Evolutionary conservation across 2,329 filamentous ascomycete genomes (phyloP), one percentile per base, ranked within the genome.

Genomic region (Leptoxyphium fumago): DNA sequence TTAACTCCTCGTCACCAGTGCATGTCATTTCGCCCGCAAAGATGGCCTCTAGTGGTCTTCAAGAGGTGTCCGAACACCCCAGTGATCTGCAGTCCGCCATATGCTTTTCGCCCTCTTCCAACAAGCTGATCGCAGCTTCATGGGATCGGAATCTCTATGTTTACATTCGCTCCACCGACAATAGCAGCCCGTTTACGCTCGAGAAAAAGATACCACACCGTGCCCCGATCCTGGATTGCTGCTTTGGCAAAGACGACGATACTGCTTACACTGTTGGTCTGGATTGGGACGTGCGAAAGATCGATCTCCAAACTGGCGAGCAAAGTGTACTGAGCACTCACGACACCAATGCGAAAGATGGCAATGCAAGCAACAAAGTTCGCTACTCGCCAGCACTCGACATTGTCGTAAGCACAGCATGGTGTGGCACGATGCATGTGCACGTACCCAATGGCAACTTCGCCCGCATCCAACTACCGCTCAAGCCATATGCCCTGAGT

Each of bases 81-180:
- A 75, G 74, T 53, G 91, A 98, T 65, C 84, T 83, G 55, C 82
- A 96, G 56, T 94, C 89, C 40, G 74, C 86, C 18, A 70, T 96
- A 57, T 78, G 78, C 58, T 98, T 94, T 71, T 85, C 88, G 51
- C 84, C 86, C 30, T 78, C 80, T n/a, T 74, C 80, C 2, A 77
- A 73, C 43, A 82, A 80, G 54, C 74, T 98, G 32, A 76, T 93
- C n/a, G 88, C 89, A 54, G 82, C 88, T 10, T 94, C 87, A 45
- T 98, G 91, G 91, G 89, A 96, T 66, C 85, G 80, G 64, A 78
- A 85, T 61, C 78, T 94, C 45, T 94, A 95, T 64, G 72, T 89
- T 43, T 96, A 96, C 71, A 41, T 42, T 6, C 46, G 48, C 36
- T 17, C 30, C 39, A 40, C 38, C 21, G 45, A 49, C 18, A 40